Evolutionary conservation across 2,329 filamentous ascomycete genomes (phyloP).

Genomic region (Hypoxylon sp.): DNA sequence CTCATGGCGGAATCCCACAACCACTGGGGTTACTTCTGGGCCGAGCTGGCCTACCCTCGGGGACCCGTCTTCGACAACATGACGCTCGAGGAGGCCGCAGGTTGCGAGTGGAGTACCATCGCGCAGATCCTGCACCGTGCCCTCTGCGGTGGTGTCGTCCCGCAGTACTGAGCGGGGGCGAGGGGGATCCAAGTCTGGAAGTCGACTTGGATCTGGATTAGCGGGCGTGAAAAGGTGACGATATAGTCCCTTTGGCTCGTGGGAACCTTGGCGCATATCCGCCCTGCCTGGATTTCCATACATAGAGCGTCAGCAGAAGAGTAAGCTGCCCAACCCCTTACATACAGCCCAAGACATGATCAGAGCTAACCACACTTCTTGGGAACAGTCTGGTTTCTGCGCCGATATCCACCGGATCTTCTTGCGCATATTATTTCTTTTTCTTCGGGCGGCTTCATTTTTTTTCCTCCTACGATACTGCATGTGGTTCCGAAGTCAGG

Average conservation of each 20-base stretch:
- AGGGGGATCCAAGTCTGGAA: neutral
- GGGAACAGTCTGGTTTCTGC: too few species aligned
- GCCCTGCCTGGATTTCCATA: neutral
- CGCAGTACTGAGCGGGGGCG: neutral
- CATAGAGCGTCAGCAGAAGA: too few species aligned
- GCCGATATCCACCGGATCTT: too few species aligned
- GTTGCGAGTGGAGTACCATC: constrained; percentile 57
- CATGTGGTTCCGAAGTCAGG: too few species aligned
- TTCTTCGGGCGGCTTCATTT: too few species aligned
- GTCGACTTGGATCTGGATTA: neutral
- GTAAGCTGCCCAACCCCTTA: too few species aligned
- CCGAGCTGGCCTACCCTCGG: constrained; percentile 53
- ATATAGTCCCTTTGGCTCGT: neutral
- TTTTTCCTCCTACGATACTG: too few species aligned
- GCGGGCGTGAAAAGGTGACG: neutral
- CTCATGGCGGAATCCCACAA: constrained; percentile 47
- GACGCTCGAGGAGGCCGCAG: constrained; percentile 56
- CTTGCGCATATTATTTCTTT: too few species aligned
- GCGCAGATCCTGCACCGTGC: constrained; percentile 55
- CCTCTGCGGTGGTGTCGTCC: constrained; percentile 24
- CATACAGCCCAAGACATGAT: too few species aligned
- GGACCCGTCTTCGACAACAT: constrained; percentile 56
- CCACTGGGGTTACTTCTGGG: constrained; percentile 63
- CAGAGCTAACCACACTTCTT: too few species aligned
- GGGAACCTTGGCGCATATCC: neutral